A percentile compares a stretch with the other conserved stretches of the same genome.
These are phyloP conservation scores for Tephrocybe sp. DNA, from an alignment of 768 basidiomycete species.

Conservation along the genomic window DNA sequence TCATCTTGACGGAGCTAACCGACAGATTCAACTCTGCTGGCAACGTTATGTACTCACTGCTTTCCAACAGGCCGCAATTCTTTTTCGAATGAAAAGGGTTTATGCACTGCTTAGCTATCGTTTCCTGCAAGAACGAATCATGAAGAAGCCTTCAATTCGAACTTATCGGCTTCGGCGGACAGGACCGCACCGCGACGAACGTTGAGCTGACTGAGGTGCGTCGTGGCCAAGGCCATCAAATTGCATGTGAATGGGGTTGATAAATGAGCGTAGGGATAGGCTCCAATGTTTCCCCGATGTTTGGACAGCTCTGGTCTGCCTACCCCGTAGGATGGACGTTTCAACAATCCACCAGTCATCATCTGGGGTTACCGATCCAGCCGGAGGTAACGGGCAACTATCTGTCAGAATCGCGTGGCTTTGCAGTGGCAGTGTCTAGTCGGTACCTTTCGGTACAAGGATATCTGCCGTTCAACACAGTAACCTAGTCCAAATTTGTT, in stretches of 20 bases:
- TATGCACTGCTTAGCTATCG: too few relatives aligned
- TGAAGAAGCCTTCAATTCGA: background rate
- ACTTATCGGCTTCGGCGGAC: background rate
- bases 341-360: constrained; percentile 16
- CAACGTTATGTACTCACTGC: too few relatives aligned
- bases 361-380: constrained; percentile 11
- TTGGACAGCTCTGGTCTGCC: constrained; percentile 16
- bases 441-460: constrained; percentile 13
- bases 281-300: constrained; percentile 15
- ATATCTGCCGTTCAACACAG: constrained; percentile 13
- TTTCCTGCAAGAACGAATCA: too few relatives aligned
- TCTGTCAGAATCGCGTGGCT: constrained; percentile 10
- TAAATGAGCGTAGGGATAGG: constrained; percentile 4
- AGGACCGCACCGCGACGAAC: background rate
- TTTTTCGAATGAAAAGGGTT: too few relatives aligned
- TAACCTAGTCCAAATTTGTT: constrained; percentile 3
- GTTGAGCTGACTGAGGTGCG: background rate
- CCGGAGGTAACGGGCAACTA: constrained; percentile 15
- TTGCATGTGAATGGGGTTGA: background rate
- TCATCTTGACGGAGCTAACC: too few relatives aligned
- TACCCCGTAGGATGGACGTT: constrained; percentile 17
- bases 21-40: too few relatives aligned
- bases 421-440: constrained; percentile 13
- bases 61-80: too few relatives aligned
- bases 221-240: background rate